These are phyloP conservation scores for Basidiobolus meristosporus DNA, from an alignment of 371 early-diverging fungal species.

Conservation along the genomic window DNA sequence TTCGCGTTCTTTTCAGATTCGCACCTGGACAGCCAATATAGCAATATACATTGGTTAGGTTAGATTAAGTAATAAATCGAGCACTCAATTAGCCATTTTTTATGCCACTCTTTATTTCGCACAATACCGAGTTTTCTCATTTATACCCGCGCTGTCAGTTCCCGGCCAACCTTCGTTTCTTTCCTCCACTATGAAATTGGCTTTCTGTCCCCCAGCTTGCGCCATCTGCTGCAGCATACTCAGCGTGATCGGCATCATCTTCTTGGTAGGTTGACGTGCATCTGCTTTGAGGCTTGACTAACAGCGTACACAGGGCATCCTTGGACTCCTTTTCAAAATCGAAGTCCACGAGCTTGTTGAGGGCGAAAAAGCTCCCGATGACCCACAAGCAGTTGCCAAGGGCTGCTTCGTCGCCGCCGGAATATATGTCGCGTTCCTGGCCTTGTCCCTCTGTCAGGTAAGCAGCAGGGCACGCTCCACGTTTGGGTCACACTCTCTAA, in stretches of 20 bases:
- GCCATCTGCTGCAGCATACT: conserved; percentile 12
- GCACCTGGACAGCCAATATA: no score
- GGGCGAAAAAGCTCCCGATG: conserved; percentile 32
- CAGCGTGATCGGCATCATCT: conserved; percentile 12
- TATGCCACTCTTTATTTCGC: no score
- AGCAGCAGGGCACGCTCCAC: no score
- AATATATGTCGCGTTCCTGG: conserved; percentile 42
- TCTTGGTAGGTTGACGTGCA: conserved; percentile 10
- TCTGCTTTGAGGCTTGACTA: no score
- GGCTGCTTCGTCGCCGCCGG: conserved; percentile 48
- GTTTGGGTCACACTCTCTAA: no score
- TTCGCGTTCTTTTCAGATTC: no score
- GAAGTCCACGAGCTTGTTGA: conserved; percentile 40
- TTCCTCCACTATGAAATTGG: background rate
- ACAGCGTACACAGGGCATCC: conserved; percentile 6
- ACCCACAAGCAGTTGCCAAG: conserved; percentile 36
- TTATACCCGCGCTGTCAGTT: no score
- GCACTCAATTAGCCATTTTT: no score
- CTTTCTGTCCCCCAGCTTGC: conserved; percentile 5
- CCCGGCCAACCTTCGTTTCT: no score
- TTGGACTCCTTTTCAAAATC: conserved; percentile 41
- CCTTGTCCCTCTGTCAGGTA: conserved; percentile 47
- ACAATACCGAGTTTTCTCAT: no score
- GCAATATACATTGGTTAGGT: no score
- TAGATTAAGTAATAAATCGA: no score